Evolutionary conservation across 1,284 basidiomycete species (phyloP).

Genomic region (Golubevia sp.): DNA sequence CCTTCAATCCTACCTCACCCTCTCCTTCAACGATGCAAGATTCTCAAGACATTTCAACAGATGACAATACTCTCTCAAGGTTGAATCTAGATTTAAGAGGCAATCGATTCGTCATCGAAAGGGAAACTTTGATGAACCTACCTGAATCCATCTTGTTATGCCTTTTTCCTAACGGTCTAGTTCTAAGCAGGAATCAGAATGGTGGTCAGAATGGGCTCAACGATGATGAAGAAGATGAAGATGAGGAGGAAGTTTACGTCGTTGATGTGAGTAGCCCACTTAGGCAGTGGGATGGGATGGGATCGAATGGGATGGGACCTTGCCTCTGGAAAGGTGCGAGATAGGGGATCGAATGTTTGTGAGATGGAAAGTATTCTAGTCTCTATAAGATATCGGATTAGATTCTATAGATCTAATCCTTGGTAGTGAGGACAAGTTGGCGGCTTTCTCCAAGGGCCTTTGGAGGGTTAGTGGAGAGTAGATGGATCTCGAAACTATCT

Average conservation of each 20-base stretch:
- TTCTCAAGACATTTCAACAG: background rate
- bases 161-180: conserved; percentile 94
- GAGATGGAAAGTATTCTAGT: no score
- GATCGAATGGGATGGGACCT: no score
- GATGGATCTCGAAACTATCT: no score
- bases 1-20: background rate
- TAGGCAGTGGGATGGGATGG: no score
- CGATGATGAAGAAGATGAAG: conserved; percentile 77
- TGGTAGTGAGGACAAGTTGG: no score
- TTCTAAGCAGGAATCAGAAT: conserved; percentile 65
- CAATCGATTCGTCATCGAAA: conserved; percentile 87
- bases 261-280: conserved; percentile 78
- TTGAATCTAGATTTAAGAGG: conserved; percentile 91
- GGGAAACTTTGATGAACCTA: conserved; percentile 97
- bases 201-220: conserved; percentile 63
- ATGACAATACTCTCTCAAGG: conserved; percentile 67
- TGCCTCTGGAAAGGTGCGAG: no score
- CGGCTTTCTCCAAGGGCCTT: no score
- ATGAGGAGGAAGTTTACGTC: conserved; percentile 90
- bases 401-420: no score
- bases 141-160: conserved; percentile 96
- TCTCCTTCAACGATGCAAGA: background rate
- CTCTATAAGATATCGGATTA: no score
- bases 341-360: no score
- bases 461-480: no score